Base-by-base conservation (phyloP, 306 rosid genomes). In the Malus sylvestris region DNA sequence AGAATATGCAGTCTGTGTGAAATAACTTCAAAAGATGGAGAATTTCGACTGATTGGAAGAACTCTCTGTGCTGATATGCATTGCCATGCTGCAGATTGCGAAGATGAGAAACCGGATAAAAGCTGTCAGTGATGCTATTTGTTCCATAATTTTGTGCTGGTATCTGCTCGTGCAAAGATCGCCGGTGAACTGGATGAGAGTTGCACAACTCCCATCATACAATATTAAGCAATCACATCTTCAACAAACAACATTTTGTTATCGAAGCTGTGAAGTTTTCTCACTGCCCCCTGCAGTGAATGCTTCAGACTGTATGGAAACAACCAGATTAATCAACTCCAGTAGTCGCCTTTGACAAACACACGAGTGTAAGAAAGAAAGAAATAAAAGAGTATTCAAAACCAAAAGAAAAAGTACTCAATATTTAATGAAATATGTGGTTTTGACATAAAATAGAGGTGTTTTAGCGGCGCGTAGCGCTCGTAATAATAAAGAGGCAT, bases 11-110 rank as follows among this genome's bases (percentile, higher is more conserved):
- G 42, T 32, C 65, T n/a, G 40, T 65, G 18, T 53, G 52, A 27
- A 52, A 62, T 71, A 67, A 61, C 67, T 79, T 62, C 32, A 58
- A 35, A 59, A 70, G 16, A 72, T 77, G 76, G 70, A 46, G 62
- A 58, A 58, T 8, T 33, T 59, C 29, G 42, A 46, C 49, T 27
- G 23, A 32, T 63, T 63, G 68, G 68, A 30, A 63, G 42, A 35
- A 66, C 23, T 64, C 70, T 20, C 4, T 53, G 59, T 44, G 69
- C 55, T 15, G 46, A 35, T 45, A 70, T 27, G 70, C 60, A 27
- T 62, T 46, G 69, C 61, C 70, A 29, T n/a, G n/a, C 70, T 74
- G 61, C 45, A 42, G 64, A 46, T 62, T 61, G n/a, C 40, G 20
- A 45, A 61, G 70, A 45, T 74, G 60, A 29, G 69, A 45, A 62